Evolutionary conservation across 2,329 filamentous ascomycete species (phyloP), one percentile per base, ranked within the genome.

Genomic region (Xylariaceae sp.): DNA sequence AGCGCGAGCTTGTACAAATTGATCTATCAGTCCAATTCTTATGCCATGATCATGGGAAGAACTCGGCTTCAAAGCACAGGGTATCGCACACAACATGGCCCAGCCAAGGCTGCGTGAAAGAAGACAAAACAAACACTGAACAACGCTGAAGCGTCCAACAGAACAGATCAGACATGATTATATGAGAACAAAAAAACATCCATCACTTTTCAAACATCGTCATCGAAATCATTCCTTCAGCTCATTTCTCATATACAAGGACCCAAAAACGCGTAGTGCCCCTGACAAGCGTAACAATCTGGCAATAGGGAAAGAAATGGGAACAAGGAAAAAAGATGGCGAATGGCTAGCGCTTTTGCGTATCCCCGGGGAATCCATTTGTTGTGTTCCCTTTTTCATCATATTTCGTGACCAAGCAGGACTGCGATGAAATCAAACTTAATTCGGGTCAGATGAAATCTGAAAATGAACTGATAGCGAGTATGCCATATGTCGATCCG

Each of bases 1-100:
- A 73, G 71, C 68, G 71, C 64, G 72, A 74, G 73, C 71, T 71
- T 65, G 66, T 68, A 68, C 68, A 69, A 63, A 65, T 69, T 67
- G 66, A 70, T 72, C 67, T 68, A 66, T 67, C 59, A 60, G 62
- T 65, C 66, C 66, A 71, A 67, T 65, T 70, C 69, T 67, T 64
- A 69, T 67, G 62, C 65, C 67, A 66, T 67, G 67, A 64, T 65
- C 66, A 71, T 69, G 68, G 65, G 65, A 71, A 65, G 63, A 62
- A 59, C 62, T 70, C 48, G 64, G 65, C 68, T 65, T 66, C 63
- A 64, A 67, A 72, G 69, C 67, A 67, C 64, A 68, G 66, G 68
- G 66, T 69, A 69, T 71, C 65, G 64, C 65, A 69, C 60, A 67
- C 62, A 68, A 61, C 61, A 67, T 70, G 70, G 67, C 68, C 65